Conservation (phyloP, 352 stramenopile species). For the Phytophthora palmivora region DNA sequence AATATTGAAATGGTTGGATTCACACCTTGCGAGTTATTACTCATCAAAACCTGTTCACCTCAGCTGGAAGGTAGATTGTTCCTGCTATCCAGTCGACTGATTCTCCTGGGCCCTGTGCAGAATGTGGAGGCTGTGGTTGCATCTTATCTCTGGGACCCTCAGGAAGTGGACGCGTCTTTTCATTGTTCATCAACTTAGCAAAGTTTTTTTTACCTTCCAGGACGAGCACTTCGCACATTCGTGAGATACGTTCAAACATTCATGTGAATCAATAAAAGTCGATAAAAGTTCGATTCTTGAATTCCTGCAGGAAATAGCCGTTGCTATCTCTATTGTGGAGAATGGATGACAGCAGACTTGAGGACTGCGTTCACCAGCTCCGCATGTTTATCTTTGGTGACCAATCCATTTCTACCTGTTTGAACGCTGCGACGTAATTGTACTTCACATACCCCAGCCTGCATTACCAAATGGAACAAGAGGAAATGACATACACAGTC, state of each 20-base stretch:
- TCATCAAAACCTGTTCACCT: constrained; percentile 22
- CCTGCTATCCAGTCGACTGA: constrained; percentile 31
- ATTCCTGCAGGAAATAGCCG: too few relatives aligned
- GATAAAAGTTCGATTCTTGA: too few relatives aligned
- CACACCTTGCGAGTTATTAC: too few relatives aligned
- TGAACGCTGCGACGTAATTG: constrained; percentile 88
- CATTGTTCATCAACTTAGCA: background rate
- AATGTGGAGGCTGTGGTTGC: constrained; percentile 21
- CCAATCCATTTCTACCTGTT: constrained; percentile 83
- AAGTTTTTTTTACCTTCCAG: constrained; percentile 5
- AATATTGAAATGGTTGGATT: background rate
- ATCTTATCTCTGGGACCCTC: constrained; percentile 9
- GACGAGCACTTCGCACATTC: too few relatives aligned
- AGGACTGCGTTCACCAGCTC: constrained; percentile 56
- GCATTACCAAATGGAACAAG: constrained; percentile 1
- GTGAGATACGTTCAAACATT: too few relatives aligned
- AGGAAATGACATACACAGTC: background rate
- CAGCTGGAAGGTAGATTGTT: constrained; percentile 45
- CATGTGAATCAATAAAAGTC: too few relatives aligned
- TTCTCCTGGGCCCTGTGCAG: constrained; percentile 6
- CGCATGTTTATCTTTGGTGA: constrained; percentile 48
- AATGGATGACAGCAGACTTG: constrained; percentile 40
- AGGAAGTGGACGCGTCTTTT: constrained; percentile 12
- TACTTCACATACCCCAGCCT: constrained; percentile 83
- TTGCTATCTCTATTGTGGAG: constrained; percentile 16